These are phyloP conservation scores for Metarhizium humberi DNA, from an alignment of 2,329 filamentous ascomycete genomes.

Conservation along the genomic window DNA sequence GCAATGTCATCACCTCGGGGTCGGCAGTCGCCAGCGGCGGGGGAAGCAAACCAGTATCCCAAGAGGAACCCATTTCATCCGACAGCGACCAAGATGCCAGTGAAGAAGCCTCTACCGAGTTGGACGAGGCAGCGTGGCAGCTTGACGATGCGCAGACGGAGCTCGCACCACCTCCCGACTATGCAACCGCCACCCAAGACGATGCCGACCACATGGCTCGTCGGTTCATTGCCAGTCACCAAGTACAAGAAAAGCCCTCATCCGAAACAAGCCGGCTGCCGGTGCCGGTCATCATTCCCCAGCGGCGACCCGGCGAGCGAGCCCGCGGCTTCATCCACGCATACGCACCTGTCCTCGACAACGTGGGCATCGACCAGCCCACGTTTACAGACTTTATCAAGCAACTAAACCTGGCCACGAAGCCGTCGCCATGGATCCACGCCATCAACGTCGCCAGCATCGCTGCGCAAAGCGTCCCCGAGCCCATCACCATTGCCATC, in stretches of 20 bases:
- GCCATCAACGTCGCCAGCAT: slow-evolving; percentile 31
- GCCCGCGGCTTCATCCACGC: slow-evolving; percentile 42
- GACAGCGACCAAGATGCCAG: neutral
- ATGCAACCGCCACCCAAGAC: slow-evolving; percentile 5
- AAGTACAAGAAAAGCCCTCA: neutral
- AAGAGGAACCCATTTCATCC: neutral
- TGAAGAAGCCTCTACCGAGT: slow-evolving; percentile 6
- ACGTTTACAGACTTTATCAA: slow-evolving; percentile 40
- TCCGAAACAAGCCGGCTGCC: slow-evolving; percentile 14
- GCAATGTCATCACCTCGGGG: too few species aligned
- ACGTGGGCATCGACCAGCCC: slow-evolving; percentile 35
- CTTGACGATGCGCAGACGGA: slow-evolving; percentile 8
- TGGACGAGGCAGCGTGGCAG: slow-evolving; percentile 8
- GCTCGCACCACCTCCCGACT: slow-evolving; percentile 7
- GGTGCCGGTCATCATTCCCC: slow-evolving; percentile 41
- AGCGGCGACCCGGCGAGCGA: slow-evolving; percentile 38
- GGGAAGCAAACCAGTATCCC: too few species aligned
- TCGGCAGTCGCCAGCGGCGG: too few species aligned
- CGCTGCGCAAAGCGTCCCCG: slow-evolving; percentile 27
- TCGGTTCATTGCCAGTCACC: slow-evolving; percentile 6
- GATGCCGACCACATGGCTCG: slow-evolving; percentile 5
- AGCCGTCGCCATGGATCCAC: slow-evolving; percentile 23
- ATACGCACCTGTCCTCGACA: slow-evolving; percentile 38
- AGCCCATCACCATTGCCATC: slow-evolving; percentile 30
- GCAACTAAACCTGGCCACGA: slow-evolving; percentile 32